Evolutionary conservation across 306 rosid genomes (phyloP).

Genomic region (Begonia loranthoides): DNA sequence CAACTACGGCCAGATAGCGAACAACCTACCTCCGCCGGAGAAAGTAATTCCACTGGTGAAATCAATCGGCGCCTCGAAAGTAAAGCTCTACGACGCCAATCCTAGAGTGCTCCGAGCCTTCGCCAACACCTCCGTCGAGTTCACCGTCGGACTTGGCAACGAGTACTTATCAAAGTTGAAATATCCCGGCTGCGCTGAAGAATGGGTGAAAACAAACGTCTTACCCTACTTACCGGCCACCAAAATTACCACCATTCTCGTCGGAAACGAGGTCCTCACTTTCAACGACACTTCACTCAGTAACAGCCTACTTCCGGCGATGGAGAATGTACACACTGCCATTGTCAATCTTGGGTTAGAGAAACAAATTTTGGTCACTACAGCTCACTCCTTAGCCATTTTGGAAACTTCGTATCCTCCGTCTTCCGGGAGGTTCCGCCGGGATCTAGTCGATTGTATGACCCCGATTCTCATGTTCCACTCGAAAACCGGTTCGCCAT

Average conservation of each 20-base stretch:
- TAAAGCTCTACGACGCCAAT: constrained; percentile 90
- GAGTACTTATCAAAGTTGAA: constrained; percentile 55
- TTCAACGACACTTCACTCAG: constrained; percentile 66
- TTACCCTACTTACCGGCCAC: constrained; percentile 61
- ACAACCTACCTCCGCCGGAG: constrained; percentile 68
- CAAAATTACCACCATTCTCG: constrained; percentile 69
- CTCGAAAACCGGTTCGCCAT: constrained; percentile 70
- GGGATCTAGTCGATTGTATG: constrained; percentile 41
- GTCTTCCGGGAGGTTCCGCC: constrained; percentile 64
- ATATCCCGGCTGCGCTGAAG: constrained; percentile 44
- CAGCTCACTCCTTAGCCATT: constrained; percentile 67
- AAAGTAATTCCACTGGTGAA: constrained; percentile 50
- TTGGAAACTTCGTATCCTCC: constrained; percentile 81
- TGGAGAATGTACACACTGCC: constrained; percentile 72
- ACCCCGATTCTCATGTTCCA: constrained; percentile 64
- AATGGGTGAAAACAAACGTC: constrained; percentile 70
- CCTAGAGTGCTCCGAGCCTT: constrained; percentile 64
- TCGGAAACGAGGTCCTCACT: constrained; percentile 82
- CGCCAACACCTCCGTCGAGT: constrained; percentile 58
- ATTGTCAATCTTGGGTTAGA: constrained; percentile 40
- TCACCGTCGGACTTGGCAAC: constrained; percentile 72
- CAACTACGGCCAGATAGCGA: constrained; percentile 89
- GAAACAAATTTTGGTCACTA: constrained; percentile 56
- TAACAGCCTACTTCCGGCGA: constrained; percentile 59
- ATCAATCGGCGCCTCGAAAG: constrained; percentile 68